Evolutionary conservation across 306 rosid species (phyloP), one percentile per base, ranked within the genome.

Genomic region (Ziziphus jujuba): DNA sequence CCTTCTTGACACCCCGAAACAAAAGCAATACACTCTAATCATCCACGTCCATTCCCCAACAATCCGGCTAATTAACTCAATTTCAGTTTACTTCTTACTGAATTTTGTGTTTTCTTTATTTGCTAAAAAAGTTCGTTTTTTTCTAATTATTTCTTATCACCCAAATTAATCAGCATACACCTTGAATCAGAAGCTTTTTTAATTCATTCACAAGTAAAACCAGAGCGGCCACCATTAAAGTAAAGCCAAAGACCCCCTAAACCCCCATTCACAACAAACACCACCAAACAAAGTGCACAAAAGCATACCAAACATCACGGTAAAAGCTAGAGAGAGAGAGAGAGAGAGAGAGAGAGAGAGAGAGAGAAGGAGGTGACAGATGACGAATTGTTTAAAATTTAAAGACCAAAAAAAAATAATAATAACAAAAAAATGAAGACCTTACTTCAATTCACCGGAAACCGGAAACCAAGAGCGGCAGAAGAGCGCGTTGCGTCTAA

Each of bases 401-500:
- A n/a, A n/a, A n/a, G n/a, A n/a, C n/a, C n/a, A n/a, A n/a, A n/a
- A n/a, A n/a, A n/a, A n/a, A n/a, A n/a, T n/a, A n/a, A n/a, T n/a
- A n/a, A n/a, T n/a, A n/a, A n/a, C n/a, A n/a, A 45, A 4, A 53
- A 28, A 33, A 48, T 16, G 21, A 34, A 36, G 43, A 72, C 19
- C 86, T 76, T 82, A 95, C 99, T 85, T 90, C 44, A 86, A 72
- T 73, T 84, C 74, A 47, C 64, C 84, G 70, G 75, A 65, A 55
- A 80, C 73, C 7, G 99, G 97, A 16, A 87, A 76, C 99, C 99
- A 95, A 0, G 95, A 89, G 2, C 99, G 85, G 74, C 89, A 87
- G 69, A 95, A 95, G 19, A 95, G 57, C 3, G 89, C 92, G 80
- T 89, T 85, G 20, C 84, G 79, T 36, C 85, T 58, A 19, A 75